Evolutionary conservation across 164 flowering plant genomes (phyloP).

Genomic region (Macadamia tetraphylla): DNA sequence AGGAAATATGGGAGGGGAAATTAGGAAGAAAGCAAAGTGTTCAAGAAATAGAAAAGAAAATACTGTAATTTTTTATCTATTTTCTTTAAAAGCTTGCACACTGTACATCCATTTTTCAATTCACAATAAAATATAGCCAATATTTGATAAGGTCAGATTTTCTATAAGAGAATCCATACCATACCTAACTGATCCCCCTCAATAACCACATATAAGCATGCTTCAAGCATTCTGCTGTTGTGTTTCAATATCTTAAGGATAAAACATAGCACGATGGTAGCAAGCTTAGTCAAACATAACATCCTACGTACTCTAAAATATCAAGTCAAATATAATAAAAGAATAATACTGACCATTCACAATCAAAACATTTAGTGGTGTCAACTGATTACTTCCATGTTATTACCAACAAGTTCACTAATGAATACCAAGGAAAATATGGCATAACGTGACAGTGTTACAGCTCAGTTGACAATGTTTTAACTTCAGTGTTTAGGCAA

Average conservation of each 20-base stretch:
- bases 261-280: not conserved
- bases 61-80: no score
- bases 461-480: not conserved
- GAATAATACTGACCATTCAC: not conserved
- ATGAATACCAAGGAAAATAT: not conserved
- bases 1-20: slow-evolving; percentile 2
- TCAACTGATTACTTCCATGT: no score
- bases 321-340: not conserved
- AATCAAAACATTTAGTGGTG: no score
- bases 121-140: no score
- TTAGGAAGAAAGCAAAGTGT: not conserved
- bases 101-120: no score
- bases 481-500: not conserved
- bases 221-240: not conserved
- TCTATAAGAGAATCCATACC: no score
- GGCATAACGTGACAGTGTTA: not conserved
- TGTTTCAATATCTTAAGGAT: not conserved
- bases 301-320: not conserved
- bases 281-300: not conserved
- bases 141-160: no score
- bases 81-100: no score
- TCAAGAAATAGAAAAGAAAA: no score
- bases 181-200: no score
- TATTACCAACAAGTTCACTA: not conserved
- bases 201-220: not conserved